Evolutionary conservation across 2,329 filamentous ascomycete genomes (phyloP), one percentile per base, ranked within the genome.

Genomic region (Neonectria faginata): DNA sequence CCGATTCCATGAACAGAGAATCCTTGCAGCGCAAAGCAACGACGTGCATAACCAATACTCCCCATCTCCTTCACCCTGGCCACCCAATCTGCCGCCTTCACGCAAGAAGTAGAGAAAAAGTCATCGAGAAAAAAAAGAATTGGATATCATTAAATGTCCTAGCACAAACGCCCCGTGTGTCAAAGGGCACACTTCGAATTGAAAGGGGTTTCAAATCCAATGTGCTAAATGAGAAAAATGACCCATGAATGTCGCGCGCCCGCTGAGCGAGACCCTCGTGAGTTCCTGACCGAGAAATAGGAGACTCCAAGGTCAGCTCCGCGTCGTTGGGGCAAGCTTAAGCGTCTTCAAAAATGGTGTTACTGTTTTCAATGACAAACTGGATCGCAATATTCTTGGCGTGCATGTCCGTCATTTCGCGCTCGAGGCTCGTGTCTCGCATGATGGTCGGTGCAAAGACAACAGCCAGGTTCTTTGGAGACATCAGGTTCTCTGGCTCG

Each of bases 381-480:
- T 97, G 94, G 70, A 98, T 91, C 6, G 93, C 93, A 68, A 91
- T 86, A 73, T 97, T 97, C 86, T 98, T 97, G 72, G 91, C 88
- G 77, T 96, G 92, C 85, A 97, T 97, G 77, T 99, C 96, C 31
- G 91, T 95, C 89, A 99, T 97, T 79, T 99, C 96, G 66, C 94
- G 90, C 78, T 97, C 93, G 66, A 98, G 87, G 74, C 91, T 95
- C 76, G 90, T 86, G 61, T 97, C 94, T 71, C 95, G 89, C 93
- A 99, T 97, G 72, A 99, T 97, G 1, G 96, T 99, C 8, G 96
- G 96, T 9, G 96, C 96, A 77, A 99, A 99, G 41, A 99, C 96
- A 45, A 99, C 96, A 3, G 96, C 94, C 66, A 98, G 82, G 76
- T 99, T 99, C 80, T 97, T 92, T 61, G 95, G 92, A 25, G 93